Evolutionary conservation across 495 filamentous ascomycete species (phyloP).

Genomic region (Aspergillus mulundensis): DNA sequence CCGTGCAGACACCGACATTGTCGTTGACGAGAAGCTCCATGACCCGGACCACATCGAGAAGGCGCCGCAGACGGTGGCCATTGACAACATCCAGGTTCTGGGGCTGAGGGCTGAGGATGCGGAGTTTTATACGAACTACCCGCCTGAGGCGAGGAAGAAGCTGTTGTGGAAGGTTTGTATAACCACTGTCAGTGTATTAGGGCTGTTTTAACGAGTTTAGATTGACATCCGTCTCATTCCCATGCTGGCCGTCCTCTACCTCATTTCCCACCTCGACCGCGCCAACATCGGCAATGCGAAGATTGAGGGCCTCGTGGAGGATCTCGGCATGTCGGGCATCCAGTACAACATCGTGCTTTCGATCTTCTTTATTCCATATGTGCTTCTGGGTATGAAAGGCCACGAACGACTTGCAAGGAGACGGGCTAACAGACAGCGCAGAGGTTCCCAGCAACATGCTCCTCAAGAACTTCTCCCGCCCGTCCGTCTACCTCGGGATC

Average conservation of each 20-base stretch:
- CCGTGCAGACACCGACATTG: background rate
- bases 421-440: constrained; percentile 27
- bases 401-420: background rate
- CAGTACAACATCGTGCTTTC: constrained; percentile 15
- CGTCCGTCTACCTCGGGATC: constrained; percentile 47
- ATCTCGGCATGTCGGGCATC: constrained; percentile 53
- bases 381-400: constrained; percentile 50
- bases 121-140: constrained; percentile 21
- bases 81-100: constrained; percentile 23
- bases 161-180: constrained; percentile 18
- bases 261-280: constrained; percentile 50
- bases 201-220: no score
- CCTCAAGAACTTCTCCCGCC: constrained; percentile 35
- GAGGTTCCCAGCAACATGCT: constrained; percentile 56
- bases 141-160: constrained; percentile 14
- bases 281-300: constrained; percentile 74
- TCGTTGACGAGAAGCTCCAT: constrained; percentile 12
- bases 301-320: constrained; percentile 61
- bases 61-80: constrained; percentile 2
- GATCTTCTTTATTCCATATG: constrained; percentile 64
- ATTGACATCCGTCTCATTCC: constrained; percentile 28
- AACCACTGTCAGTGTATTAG: no score
- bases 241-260: constrained; percentile 39
- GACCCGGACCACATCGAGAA: constrained; percentile 14
- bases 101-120: constrained; percentile 24